A percentile compares a stretch with the other conserved stretches of the same genome.
phyloP scores from a whole-genome alignment of 352 stramenopile genomes.

The Phytophthora pini region DNA sequence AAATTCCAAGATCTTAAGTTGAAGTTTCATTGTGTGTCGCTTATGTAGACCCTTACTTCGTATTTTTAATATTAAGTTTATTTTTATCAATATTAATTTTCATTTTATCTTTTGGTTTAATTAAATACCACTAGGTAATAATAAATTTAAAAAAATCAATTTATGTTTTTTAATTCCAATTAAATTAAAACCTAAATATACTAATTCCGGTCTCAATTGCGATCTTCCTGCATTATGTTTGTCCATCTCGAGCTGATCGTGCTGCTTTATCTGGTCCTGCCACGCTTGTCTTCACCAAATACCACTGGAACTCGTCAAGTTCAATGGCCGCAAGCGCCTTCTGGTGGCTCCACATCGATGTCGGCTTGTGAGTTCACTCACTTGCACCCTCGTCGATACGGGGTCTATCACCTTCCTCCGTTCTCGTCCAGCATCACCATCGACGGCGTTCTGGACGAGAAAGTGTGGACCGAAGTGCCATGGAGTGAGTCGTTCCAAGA shows the following conservation, averaged over 20 bases:
- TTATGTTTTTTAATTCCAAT: no score
- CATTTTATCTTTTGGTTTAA: no score
- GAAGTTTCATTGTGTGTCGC: slow-evolving; percentile 20
- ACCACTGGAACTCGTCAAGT: slow-evolving; percentile 12
- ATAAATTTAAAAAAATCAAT: no score
- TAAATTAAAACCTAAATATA: no score
- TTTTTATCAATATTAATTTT: no score
- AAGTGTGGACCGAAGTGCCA: slow-evolving; percentile 55
- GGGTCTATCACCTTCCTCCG: slow-evolving; percentile 40
- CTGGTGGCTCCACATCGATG: slow-evolving; percentile 2
- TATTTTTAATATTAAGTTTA: no score
- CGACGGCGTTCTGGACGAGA: slow-evolving; percentile 67
- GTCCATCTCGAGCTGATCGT: slow-evolving; percentile 11
- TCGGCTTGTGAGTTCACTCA: slow-evolving; percentile 33
- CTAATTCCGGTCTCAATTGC: slow-evolving; percentile 11
- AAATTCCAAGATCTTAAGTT: slow-evolving; percentile 15
- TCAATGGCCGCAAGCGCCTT: slow-evolving; percentile 13
- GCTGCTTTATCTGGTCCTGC: slow-evolving; percentile 15
- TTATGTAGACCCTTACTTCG: slow-evolving; percentile 3
- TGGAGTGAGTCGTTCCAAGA: slow-evolving; percentile 74
- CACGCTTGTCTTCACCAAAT: slow-evolving; percentile 2
- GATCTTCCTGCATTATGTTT: slow-evolving; percentile 11
- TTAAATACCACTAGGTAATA: no score
- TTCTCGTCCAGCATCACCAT: slow-evolving; percentile 35
- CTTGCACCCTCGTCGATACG: slow-evolving; percentile 47